Conservation (phyloP, 768 basidiomycete genomes). For the Leccinum rimulosum region DNA sequence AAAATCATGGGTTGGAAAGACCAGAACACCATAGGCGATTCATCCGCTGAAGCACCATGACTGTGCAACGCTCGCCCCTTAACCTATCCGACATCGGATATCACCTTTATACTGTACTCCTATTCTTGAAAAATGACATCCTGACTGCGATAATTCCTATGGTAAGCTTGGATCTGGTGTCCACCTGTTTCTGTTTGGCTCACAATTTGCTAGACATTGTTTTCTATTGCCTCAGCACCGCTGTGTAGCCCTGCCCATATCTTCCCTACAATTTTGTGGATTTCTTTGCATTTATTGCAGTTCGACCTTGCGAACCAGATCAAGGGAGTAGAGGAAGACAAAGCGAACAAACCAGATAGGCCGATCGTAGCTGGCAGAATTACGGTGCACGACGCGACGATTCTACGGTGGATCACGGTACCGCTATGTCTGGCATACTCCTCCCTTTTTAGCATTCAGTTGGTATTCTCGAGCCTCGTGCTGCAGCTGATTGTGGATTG, state of each 20-base stretch:
- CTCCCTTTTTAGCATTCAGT: constrained; percentile 28
- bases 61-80: constrained; percentile 8
- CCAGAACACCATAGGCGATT: too few relatives aligned
- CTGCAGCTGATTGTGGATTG: constrained; percentile 33
- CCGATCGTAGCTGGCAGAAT: constrained; percentile 46
- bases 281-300: constrained; percentile 45
- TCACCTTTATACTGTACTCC: constrained; percentile 30
- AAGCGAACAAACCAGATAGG: constrained; percentile 42
- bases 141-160: constrained; percentile 45
- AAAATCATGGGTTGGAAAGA: too few relatives aligned
- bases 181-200: not conserved
- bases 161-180: constrained; percentile 26
- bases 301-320: constrained; percentile 32
- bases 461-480: constrained; percentile 33
- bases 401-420: constrained; percentile 37
- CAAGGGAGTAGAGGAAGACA: constrained; percentile 36
- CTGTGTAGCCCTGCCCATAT: constrained; percentile 15
- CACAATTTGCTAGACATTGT: not conserved
- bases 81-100: constrained; percentile 11
- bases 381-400: constrained; percentile 30
- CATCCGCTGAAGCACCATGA: not conserved
- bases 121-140: constrained; percentile 47
- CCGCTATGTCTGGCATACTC: constrained; percentile 37
- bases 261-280: constrained; percentile 38
- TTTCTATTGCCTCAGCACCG: constrained; percentile 26